Evolutionary conservation across 1,284 basidiomycete species (phyloP).

Genomic region (Afroboletus lepidellus): DNA sequence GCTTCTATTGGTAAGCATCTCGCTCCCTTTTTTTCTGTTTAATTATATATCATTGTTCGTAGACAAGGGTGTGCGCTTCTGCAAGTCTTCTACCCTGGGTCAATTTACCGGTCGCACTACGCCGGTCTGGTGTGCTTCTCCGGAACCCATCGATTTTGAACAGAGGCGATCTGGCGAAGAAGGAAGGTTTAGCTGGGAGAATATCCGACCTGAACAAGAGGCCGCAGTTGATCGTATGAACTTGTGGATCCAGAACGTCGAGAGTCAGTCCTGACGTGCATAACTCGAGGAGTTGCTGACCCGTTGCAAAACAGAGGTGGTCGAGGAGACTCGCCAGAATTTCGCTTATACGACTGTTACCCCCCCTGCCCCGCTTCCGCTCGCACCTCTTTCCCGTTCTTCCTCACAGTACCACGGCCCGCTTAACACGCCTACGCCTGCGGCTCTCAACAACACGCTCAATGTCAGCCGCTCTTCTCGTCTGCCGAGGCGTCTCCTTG

Average conservation of each 20-base stretch:
- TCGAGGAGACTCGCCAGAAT: slow-evolving; percentile 70
- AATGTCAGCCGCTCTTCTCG: slow-evolving; percentile 46
- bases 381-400: slow-evolving; percentile 50
- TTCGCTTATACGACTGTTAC: slow-evolving; percentile 52
- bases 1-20: slow-evolving; percentile 60
- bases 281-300: slow-evolving; percentile 4
- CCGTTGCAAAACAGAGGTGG: slow-evolving; percentile 52
- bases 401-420: slow-evolving; percentile 37
- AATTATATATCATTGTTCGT: not conserved
- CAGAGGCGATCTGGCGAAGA: slow-evolving; percentile 33
- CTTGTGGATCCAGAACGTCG: slow-evolving; percentile 74
- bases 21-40: not conserved
- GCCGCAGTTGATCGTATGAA: slow-evolving; percentile 65
- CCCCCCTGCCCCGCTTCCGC: slow-evolving; percentile 58
- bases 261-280: slow-evolving; percentile 59
- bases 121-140: slow-evolving; percentile 36
- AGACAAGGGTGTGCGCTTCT: slow-evolving; percentile 49
- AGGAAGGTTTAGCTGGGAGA: slow-evolving; percentile 35
- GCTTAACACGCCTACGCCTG: slow-evolving; percentile 1
- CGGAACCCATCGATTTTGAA: slow-evolving; percentile 36
- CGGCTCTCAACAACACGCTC: slow-evolving; percentile 3
- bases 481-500: slow-evolving; percentile 58
- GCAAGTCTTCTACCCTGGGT: slow-evolving; percentile 50
- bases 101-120: slow-evolving; percentile 44
- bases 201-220: slow-evolving; percentile 34